Conservation (phyloP, 495 filamentous ascomycete genomes). For the Barbatosphaeria neglecta region DNA sequence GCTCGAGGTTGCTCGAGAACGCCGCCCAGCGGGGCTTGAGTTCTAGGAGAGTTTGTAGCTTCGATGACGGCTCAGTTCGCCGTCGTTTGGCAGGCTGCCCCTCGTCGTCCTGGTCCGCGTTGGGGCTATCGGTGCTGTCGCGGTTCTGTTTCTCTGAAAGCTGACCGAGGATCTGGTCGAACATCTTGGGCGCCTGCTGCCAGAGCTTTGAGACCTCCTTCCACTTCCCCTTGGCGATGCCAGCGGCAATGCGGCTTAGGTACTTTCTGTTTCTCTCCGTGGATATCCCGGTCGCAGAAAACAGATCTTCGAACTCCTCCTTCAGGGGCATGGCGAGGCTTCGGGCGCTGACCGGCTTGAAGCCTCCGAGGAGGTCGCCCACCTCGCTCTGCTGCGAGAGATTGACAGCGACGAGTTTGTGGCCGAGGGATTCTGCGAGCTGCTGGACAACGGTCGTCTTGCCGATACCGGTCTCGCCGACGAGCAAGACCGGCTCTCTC, state of each 20-base stretch:
- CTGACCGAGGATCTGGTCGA: slow-evolving; percentile 55
- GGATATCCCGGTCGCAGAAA: slow-evolving; percentile 70
- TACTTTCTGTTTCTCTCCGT: slow-evolving; percentile 77
- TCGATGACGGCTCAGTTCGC: slow-evolving; percentile 60
- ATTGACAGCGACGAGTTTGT: slow-evolving; percentile 81
- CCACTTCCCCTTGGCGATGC: slow-evolving; percentile 75
- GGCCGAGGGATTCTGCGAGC: slow-evolving; percentile 66
- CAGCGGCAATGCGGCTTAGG: slow-evolving; percentile 64
- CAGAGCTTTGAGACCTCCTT: slow-evolving; percentile 68
- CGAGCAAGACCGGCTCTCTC: slow-evolving; percentile 78
- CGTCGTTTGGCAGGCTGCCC: slow-evolving; percentile 70
- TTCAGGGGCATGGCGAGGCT: slow-evolving; percentile 81
- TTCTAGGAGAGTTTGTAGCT: slow-evolving; percentile 41
- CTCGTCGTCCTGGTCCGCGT: slow-evolving; percentile 27
- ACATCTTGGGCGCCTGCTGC: slow-evolving; percentile 79
- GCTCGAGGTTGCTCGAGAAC: slow-evolving; percentile 64
- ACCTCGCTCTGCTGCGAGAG: slow-evolving; percentile 95
- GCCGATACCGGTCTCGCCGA: slow-evolving; percentile 96
- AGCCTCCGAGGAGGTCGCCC: slow-evolving; percentile 84
- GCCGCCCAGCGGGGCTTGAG: slow-evolving; percentile 67
- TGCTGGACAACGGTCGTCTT: slow-evolving; percentile 96
- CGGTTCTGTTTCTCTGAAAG: slow-evolving; percentile 19
- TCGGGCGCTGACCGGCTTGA: slow-evolving; percentile 86
- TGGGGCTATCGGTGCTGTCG: slow-evolving; percentile 18
- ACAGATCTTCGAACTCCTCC: slow-evolving; percentile 85